A percentile compares a stretch with the other conserved stretches of the same genome.
Conservation (phyloP, 2,329 filamentous ascomycete genomes). For the Neonectria coccinea region DNA sequence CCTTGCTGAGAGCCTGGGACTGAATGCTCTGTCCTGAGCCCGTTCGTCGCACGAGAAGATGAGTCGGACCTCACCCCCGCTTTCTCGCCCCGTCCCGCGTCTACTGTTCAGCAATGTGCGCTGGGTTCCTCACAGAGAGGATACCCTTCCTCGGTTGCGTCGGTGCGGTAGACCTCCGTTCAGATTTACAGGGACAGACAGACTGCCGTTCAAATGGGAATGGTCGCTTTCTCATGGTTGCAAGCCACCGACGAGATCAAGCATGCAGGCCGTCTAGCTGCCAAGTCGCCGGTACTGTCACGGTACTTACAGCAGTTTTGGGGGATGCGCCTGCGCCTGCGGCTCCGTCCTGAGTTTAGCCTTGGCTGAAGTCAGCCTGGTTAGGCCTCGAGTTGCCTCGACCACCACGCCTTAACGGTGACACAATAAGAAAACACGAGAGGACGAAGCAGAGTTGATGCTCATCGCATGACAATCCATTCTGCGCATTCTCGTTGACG, state of each 20-base stretch:
- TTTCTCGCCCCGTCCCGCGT: neutral
- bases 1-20: neutral
- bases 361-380: slow-evolving; percentile 4
- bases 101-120: neutral
- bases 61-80: slow-evolving; percentile 8
- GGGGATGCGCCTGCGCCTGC: slow-evolving; percentile 29
- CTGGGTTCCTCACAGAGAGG: neutral
- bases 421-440: slow-evolving; percentile 1
- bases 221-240: slow-evolving; percentile 29
- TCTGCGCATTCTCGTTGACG: neutral
- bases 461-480: slow-evolving; percentile 13
- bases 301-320: slow-evolving; percentile 19
- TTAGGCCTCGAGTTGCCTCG: neutral
- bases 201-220: slow-evolving; percentile 30
- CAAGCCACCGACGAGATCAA: slow-evolving; percentile 36
- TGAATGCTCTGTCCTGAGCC: slow-evolving; percentile 2
- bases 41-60: slow-evolving; percentile 9
- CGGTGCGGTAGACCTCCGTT: slow-evolving; percentile 19
- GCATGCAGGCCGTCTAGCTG: slow-evolving; percentile 27
- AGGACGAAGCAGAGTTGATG: slow-evolving; percentile 4
- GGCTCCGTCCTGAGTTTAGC: slow-evolving; percentile 32
- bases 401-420: neutral
- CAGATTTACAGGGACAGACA: slow-evolving; percentile 24
- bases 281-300: slow-evolving; percentile 30
- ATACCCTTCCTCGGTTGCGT: slow-evolving; percentile 10